phyloP scores from a whole-genome alignment of 257 asterid genomes.

The Misopates orontium region DNA sequence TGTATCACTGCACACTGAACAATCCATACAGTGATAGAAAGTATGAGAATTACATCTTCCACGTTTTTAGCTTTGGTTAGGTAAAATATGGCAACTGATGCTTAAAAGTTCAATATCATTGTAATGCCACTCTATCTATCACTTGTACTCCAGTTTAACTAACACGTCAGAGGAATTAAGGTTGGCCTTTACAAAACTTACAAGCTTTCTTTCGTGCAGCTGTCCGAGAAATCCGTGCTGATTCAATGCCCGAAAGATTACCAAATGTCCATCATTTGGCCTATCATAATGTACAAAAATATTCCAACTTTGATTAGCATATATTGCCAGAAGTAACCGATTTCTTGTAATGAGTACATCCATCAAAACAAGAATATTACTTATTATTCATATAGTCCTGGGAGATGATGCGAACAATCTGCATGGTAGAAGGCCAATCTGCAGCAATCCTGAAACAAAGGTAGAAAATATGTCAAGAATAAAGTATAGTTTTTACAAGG shows the following conservation, averaged over 20 bases:
- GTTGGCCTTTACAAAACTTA: constrained; percentile 58
- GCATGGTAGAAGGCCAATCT: constrained; percentile 89
- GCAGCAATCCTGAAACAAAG: constrained; percentile 73
- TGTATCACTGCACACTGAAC: constrained; percentile 87
- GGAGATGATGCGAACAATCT: constrained; percentile 71
- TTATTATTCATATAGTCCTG: constrained; percentile 92
- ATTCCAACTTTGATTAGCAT: too few relatives aligned
- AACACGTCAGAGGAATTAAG: not conserved
- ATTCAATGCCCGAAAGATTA: constrained; percentile 89
- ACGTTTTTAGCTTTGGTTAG: too few relatives aligned
- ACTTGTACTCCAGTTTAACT: too few relatives aligned
- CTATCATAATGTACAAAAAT: constrained; percentile 34
- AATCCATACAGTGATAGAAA: constrained; percentile 15
- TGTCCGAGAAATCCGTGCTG: constrained; percentile 86
- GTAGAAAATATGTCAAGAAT: not conserved
- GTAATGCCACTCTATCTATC: too few relatives aligned
- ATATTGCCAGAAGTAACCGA: too few relatives aligned
- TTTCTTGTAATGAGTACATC: constrained; percentile 26
- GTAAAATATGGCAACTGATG: too few relatives aligned
- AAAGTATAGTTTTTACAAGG: too few relatives aligned
- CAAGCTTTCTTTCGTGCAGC: constrained; percentile 90
- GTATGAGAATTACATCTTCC: too few relatives aligned
- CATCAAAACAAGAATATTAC: constrained; percentile 41
- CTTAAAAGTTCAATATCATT: too few relatives aligned
- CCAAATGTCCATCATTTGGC: constrained; percentile 73